phyloP scores from a whole-genome alignment of 495 filamentous ascomycete genomes.

The Xylaria cubensis region DNA sequence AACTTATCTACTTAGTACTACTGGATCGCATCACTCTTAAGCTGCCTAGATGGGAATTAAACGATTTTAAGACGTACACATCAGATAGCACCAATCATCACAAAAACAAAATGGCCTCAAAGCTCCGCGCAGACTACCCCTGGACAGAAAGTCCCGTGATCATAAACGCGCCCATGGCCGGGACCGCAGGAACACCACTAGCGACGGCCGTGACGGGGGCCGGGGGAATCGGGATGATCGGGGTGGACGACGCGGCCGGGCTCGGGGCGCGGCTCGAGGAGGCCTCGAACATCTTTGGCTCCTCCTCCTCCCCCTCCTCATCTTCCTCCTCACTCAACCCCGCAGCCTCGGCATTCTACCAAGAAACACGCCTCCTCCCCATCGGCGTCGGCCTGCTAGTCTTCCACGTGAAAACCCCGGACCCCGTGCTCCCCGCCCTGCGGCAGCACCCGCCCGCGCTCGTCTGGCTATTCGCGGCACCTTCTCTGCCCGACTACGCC shows the following conservation, averaged over 20 bases:
- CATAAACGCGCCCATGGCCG: conserved; percentile 4
- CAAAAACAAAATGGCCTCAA: neutral
- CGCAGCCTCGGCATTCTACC: conserved; percentile 1
- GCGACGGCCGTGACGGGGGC: neutral
- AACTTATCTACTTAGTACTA: neutral
- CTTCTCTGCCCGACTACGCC: neutral
- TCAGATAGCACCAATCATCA: neutral
- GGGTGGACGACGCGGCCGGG: neutral
- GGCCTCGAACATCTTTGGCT: neutral
- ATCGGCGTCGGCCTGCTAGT: neutral
- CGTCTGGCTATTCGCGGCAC: conserved; percentile 15
- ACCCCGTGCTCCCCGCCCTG: neutral
- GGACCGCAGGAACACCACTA: neutral
- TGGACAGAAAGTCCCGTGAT: conserved; percentile 1
- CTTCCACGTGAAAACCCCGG: neutral
- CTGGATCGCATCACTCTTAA: neutral
- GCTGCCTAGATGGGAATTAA: neutral
- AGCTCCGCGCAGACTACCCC: neutral
- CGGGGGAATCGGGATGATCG: conserved; percentile 8
- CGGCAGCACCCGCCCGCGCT: neutral
- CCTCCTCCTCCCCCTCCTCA: neutral
- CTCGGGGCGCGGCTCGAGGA: neutral
- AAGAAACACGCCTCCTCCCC: neutral
- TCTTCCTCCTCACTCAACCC: neutral
- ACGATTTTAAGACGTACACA: neutral